These are phyloP conservation scores for Ilex asprella DNA, from an alignment of 257 asterid species.

Conservation along the genomic window DNA sequence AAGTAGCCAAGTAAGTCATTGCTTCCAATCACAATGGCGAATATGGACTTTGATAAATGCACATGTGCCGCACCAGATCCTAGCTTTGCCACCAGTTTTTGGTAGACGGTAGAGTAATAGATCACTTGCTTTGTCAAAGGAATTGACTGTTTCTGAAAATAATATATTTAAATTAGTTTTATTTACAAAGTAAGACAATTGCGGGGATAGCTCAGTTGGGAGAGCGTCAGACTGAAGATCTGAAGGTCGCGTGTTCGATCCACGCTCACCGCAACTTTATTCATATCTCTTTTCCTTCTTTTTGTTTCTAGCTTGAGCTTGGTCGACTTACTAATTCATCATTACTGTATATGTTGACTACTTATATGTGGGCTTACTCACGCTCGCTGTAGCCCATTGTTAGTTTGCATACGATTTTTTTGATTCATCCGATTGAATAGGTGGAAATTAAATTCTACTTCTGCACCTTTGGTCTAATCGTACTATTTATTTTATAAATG, in stretches of 20 bases:
- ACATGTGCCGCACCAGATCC: slow-evolving; percentile 28
- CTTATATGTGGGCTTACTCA: too few relatives aligned
- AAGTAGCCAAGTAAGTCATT: slow-evolving; percentile 58
- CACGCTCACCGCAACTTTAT: background rate
- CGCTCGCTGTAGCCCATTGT: too few relatives aligned
- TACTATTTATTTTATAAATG: too few relatives aligned
- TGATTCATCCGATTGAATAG: too few relatives aligned
- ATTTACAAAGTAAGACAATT: background rate
- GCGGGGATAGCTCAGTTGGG: background rate
- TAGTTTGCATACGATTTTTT: too few relatives aligned
- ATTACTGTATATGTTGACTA: too few relatives aligned
- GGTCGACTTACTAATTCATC: too few relatives aligned
- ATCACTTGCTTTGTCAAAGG: slow-evolving; percentile 41
- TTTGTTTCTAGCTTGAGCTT: background rate
- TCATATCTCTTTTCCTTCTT: background rate
- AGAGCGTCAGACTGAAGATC: background rate
- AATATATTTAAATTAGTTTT: too few relatives aligned
- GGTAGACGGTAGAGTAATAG: slow-evolving; percentile 35
- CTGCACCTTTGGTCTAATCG: too few relatives aligned
- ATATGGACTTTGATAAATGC: slow-evolving; percentile 53
- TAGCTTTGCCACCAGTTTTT: slow-evolving; percentile 30
- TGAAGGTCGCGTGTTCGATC: slow-evolving; percentile 1
- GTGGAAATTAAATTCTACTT: too few relatives aligned
- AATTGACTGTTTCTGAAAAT: slow-evolving; percentile 26
- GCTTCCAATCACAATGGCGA: slow-evolving; percentile 68